Evolutionary conservation across 2,329 filamentous ascomycete genomes (phyloP), one percentile per base, ranked within the genome.

Genomic region (Paracorniculantispora psalliotae): DNA sequence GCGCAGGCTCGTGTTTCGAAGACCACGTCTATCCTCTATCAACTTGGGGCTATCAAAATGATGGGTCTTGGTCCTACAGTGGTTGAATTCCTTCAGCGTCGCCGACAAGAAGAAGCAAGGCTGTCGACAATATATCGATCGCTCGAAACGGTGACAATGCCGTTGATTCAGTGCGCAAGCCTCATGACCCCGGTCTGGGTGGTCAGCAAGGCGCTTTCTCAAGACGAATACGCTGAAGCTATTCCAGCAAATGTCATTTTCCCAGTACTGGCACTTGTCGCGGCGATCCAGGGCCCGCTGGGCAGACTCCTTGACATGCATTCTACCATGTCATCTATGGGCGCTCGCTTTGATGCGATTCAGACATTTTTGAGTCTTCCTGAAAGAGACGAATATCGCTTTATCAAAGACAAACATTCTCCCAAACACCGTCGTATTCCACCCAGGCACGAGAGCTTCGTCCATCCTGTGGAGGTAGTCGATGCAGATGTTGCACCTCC

Each of bases 271-370:
- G 57, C 41, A 4, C 41, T 59, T 21, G 35, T 59, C 10, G 50
- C 33, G 3, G 49, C 44, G 6, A 59, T 59, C 9, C 55, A 57
- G 19, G 55, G 55, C 3, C 55, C 55, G n/a, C 55, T 57, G n/a
- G 55, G 55, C 12, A 46, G 55, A 10, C 55, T 57, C 8, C 19
- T 57, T 8, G 55, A 51, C 26, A 50, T 48, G 37, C 7, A 44
- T 37, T 57, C 55, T 17, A 57, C 55, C 37, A 15, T 43, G 8
- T 41, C 35, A n/a, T 43, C 55, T n/a, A 26, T 57, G 23, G n/a
- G 23, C 25, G 25, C 15, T n/a, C 33, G 37, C n/a, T 57, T 57
- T 15, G 55, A 50, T 5, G 12, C 25, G 2, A 35, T 57, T 43
- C 35, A 50, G 5, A 39, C 23, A 4, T 57, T 51, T 10, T 8